Conservation (phyloP, 805 yeast species). For the Metschnikowia cerradonensis region DNA sequence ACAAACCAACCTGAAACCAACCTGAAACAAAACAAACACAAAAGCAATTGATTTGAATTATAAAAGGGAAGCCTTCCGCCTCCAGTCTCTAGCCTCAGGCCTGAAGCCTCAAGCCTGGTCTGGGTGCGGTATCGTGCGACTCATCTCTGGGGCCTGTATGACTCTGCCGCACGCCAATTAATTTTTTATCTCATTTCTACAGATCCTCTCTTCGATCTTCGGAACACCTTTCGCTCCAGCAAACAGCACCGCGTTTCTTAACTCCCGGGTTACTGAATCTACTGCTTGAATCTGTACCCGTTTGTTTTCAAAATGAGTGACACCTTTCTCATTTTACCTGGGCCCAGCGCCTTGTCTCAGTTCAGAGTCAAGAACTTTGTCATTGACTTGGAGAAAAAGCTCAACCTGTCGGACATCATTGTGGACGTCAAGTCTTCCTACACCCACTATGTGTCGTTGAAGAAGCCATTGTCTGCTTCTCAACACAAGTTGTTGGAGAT, state of each 20-base stretch:
- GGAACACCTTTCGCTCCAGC: not conserved
- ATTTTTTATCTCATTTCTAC: not conserved
- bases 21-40: too few relatives aligned
- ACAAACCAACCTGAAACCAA: too few relatives aligned
- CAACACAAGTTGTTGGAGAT: constrained; percentile 50
- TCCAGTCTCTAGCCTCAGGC: too few relatives aligned
- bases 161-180: constrained; percentile 10
- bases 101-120: too few relatives aligned
- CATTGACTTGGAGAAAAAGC: constrained; percentile 67
- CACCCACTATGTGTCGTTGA: constrained; percentile 74
- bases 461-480: constrained; percentile 32
- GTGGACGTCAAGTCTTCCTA: constrained; percentile 68
- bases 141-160: constrained; percentile 1
- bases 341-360: constrained; percentile 84
- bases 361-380: constrained; percentile 76
- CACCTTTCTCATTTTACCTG: constrained; percentile 54
- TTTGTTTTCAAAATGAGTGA: constrained; percentile 14
- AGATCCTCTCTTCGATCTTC: constrained; percentile 1
- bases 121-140: not conserved
- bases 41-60: too few relatives aligned
- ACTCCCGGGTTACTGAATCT: constrained; percentile 1
- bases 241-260: constrained; percentile 1
- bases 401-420: constrained; percentile 58
- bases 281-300: not conserved
- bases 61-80: too few relatives aligned